Evolutionary conservation across 1,139 yeast species (phyloP), one percentile per base, ranked within the genome.

Genomic region (Hyphopichia pseudoburtonii): DNA sequence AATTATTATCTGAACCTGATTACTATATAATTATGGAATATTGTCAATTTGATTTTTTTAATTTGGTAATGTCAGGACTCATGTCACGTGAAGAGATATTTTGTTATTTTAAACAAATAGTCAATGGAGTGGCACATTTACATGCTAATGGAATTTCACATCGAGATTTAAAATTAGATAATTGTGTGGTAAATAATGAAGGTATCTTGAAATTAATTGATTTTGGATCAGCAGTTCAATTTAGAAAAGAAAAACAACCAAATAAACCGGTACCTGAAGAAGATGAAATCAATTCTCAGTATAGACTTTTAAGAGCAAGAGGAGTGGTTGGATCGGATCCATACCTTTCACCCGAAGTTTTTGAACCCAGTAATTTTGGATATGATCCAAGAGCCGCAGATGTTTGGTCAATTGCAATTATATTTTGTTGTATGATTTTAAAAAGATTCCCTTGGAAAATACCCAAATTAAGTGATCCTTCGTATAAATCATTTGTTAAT

Each of bases 301-400:
- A 55, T 41, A 56, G 57, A 37, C 52, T 70, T 29, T 48, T 64
- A 2, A 43, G 55, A 33, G 82, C 86, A 1, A 62, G 73, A 26
- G 94, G 94, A n/a, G 73, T 85, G 8, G 87, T 84, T 18, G 94
- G 94, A 3, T 80, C 87, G 9, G 94, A 85, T 59, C 94, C 94
- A 4, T 85, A 85, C 54, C 61, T 85, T 47, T 85, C 92, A 0
- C 94, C 92, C 0, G 94, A 85, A 57, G 84, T 85, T 18, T 66
- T 83, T 64, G 57, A 70, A 41, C 64, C 64, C 3, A 42, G 61
- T 44, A 54, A 61, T 54, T 39, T 57, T 46, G 66, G 76, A 3
- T 85, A 84, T 54, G 90, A 84, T 54, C 86, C 92, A 17, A 66
- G 88, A 36, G 76, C 78, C 12, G 86, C 78, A 2, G 94, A 85